Conservation (phyloP, 441 rosid species). For the Gossypium schwendimanii region DNA sequence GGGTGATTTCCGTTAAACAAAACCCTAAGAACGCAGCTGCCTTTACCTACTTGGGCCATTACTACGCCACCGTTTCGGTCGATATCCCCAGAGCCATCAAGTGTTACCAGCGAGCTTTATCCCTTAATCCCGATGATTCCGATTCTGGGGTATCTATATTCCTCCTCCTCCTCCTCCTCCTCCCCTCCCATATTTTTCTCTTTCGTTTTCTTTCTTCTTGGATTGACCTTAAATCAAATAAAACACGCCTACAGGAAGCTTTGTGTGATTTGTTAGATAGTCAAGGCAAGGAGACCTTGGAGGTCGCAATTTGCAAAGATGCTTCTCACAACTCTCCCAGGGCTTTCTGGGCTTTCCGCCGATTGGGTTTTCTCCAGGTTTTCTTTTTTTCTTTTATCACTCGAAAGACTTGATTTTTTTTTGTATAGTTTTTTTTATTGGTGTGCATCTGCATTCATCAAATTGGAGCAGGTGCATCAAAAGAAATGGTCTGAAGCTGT, state of each 20-base stretch:
- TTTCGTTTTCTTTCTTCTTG: neutral
- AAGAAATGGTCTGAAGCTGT: slow-evolving; percentile 83
- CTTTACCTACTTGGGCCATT: slow-evolving; percentile 74
- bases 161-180: neutral
- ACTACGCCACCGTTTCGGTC: slow-evolving; percentile 37
- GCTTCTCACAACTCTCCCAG: slow-evolving; percentile 77
- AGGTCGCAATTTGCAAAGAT: slow-evolving; percentile 60
- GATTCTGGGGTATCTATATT: slow-evolving; percentile 38
- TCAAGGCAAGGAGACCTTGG: slow-evolving; percentile 66
- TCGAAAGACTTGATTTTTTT: neutral
- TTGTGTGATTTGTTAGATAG: slow-evolving; percentile 70
- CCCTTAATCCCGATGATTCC: slow-evolving; percentile 56
- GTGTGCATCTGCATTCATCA: neutral
- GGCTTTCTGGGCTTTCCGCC: slow-evolving; percentile 90
- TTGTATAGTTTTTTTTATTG: neutral
- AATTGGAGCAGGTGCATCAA: slow-evolving; percentile 41
- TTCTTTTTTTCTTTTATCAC: neutral
- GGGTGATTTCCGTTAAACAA: slow-evolving; percentile 56
- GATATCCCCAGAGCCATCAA: slow-evolving; percentile 71
- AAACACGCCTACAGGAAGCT: slow-evolving; percentile 40
- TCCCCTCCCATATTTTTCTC: neutral
- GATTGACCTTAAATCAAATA: neutral
- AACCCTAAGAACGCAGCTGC: slow-evolving; percentile 60
- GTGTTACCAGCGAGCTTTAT: slow-evolving; percentile 80
- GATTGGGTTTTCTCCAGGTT: slow-evolving; percentile 78